Percentiles rank a stretch among this genome's conserved stretches.
Evolutionary conservation across 139 green algal species (phyloP).

Genomic region (Volvox reticuliferus): DNA sequence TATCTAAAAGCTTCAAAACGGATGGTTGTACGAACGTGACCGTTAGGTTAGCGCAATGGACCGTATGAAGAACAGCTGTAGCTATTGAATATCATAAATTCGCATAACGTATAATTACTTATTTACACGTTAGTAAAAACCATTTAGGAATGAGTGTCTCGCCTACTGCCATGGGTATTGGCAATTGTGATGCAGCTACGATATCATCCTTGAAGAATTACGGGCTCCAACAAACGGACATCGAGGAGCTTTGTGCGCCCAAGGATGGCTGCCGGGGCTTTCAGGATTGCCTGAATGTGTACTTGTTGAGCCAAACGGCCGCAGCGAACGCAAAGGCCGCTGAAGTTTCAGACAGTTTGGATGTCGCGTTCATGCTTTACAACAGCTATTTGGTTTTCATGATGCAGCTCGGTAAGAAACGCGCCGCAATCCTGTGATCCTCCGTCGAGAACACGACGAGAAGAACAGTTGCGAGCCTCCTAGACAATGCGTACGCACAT

Average conservation of each 20-base stretch:
- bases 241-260: background rate
- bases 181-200: background rate
- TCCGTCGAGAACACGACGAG: too few species aligned
- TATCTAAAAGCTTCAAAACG: too few species aligned
- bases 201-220: background rate
- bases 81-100: too few species aligned
- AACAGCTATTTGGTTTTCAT: slow-evolving; percentile 78
- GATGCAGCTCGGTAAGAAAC: slow-evolving; percentile 88
- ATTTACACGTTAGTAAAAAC: background rate
- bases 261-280: background rate
- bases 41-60: too few species aligned
- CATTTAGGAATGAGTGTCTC: background rate
- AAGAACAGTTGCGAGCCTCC: too few species aligned
- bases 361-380: slow-evolving; percentile 71
- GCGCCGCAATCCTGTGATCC: too few species aligned
- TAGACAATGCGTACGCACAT: too few species aligned
- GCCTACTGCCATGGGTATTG: background rate
- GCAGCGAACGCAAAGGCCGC: background rate
- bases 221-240: background rate
- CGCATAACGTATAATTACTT: too few species aligned
- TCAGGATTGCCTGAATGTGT: slow-evolving; percentile 7
- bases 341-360: slow-evolving; percentile 30
- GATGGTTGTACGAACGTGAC: too few species aligned
- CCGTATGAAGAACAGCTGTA: too few species aligned
- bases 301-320: background rate